Evolutionary conservation across 805 yeast species (phyloP).

Genomic region (Yarrowia sp.): DNA sequence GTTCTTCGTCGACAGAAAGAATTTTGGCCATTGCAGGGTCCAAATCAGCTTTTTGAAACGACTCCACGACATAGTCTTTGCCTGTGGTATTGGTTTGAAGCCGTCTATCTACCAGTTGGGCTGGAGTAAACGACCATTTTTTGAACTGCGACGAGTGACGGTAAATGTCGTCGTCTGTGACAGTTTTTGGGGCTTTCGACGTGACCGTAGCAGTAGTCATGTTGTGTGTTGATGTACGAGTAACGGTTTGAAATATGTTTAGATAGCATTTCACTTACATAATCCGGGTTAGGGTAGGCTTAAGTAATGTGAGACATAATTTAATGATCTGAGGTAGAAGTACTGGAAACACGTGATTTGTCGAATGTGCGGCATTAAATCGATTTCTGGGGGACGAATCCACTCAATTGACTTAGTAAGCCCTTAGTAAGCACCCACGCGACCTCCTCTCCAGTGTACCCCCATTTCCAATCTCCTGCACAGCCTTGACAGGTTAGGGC

Average conservation of each 20-base stretch:
- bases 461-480: no score
- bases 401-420: no score
- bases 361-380: no score
- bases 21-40: conserved; percentile 40
- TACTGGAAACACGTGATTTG: no score
- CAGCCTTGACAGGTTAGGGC: conserved; percentile 25
- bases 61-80: conserved; percentile 36
- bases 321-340: no score
- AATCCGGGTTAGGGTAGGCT: not conserved
- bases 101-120: conserved; percentile 52
- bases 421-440: no score
- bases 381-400: no score
- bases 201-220: not conserved
- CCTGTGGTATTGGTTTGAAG: conserved; percentile 52
- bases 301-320: no score
- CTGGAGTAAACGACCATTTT: conserved; percentile 75
- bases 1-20: conserved; percentile 68
- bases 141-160: conserved; percentile 81
- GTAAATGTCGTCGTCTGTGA: conserved; percentile 81
- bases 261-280: no score
- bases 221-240: not conserved
- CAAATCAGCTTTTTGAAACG: conserved; percentile 26
- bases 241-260: not conserved
- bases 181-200: conserved; percentile 28
- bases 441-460: no score